Percentiles rank a stretch among this genome's conserved stretches.
phyloP scores from a whole-genome alignment of 441 rosid species.

The Lepidium campestre region DNA sequence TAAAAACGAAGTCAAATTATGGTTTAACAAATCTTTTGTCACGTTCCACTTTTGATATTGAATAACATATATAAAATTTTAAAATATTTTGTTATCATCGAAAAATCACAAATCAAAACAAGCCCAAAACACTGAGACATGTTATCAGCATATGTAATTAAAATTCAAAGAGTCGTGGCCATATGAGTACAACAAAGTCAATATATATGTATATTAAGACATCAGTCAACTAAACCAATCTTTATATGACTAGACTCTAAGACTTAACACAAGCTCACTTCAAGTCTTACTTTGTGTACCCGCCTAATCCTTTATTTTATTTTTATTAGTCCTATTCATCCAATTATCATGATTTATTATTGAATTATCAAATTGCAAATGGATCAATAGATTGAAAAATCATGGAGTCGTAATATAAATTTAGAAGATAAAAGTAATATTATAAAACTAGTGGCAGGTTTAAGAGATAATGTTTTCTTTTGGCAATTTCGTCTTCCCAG shows the following conservation, averaged over 20 bases:
- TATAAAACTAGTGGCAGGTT: slow-evolving; percentile 9
- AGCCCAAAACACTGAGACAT: not conserved
- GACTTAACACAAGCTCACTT: not conserved
- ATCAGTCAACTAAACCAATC: slow-evolving; percentile 14
- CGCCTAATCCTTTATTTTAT: not conserved
- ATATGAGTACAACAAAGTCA: not conserved
- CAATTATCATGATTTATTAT: not conserved
- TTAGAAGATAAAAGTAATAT: not conserved
- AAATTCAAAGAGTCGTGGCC: not conserved
- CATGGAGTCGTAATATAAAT: not conserved
- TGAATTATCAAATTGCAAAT: not conserved
- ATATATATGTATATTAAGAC: not conserved
- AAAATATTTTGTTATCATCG: not conserved
- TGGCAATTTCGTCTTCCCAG: slow-evolving; percentile 14
- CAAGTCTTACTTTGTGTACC: slow-evolving; percentile 4
- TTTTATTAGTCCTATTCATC: not conserved
- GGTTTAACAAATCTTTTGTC: slow-evolving; percentile 24
- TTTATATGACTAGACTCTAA: not conserved
- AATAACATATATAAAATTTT: not conserved
- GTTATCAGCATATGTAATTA: not conserved
- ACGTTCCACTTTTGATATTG: slow-evolving; percentile 1
- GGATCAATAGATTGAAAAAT: not conserved
- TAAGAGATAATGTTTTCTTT: slow-evolving; percentile 22
- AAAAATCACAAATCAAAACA: not conserved
- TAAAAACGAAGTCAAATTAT: slow-evolving; percentile 13